Percentiles rank a stretch among this genome's conserved stretches.
Evolutionary conservation across 805 yeast species (phyloP).

Genomic region (Yamadazyma laniorum): DNA sequence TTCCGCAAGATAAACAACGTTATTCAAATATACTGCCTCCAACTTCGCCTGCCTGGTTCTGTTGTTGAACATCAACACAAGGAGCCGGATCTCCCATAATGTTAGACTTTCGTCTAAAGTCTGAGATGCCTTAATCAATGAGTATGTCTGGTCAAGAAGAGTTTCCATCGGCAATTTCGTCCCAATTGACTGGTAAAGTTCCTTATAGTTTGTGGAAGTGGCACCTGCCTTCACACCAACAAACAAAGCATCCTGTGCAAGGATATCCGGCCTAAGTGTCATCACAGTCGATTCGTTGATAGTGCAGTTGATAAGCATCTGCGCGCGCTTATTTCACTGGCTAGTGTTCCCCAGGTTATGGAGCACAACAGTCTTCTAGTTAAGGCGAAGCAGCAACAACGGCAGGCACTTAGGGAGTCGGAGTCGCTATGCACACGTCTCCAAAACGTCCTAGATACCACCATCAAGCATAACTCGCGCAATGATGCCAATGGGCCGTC

Average conservation of each 20-base stretch:
- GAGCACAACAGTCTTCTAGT: constrained; percentile 27
- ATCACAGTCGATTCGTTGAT: too few species aligned
- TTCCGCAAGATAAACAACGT: constrained; percentile 33
- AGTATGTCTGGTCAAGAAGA: constrained; percentile 6
- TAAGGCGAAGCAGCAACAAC: constrained; percentile 36
- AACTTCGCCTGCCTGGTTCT: constrained; percentile 30
- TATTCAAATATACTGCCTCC: constrained; percentile 39
- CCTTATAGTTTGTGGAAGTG: background rate
- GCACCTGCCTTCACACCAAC: background rate
- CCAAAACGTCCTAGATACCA: constrained; percentile 19
- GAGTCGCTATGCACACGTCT: constrained; percentile 27
- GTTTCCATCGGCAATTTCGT: background rate
- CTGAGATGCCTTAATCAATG: constrained; percentile 8
- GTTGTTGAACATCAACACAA: constrained; percentile 28
- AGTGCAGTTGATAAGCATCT: too few species aligned
- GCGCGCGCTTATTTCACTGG: too few species aligned
- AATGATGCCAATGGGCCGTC: constrained; percentile 15
- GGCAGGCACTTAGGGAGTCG: constrained; percentile 25
- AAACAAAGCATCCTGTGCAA: constrained; percentile 1
- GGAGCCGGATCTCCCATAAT: constrained; percentile 39
- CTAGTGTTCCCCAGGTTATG: too few species aligned
- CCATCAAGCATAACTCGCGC: constrained; percentile 27
- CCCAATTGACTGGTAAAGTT: background rate
- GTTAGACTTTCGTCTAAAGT: constrained; percentile 15
- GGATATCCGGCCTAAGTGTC: constrained; percentile 2